phyloP scores from a whole-genome alignment of 345 rosid genomes.

The Sonneratia caseolaris region DNA sequence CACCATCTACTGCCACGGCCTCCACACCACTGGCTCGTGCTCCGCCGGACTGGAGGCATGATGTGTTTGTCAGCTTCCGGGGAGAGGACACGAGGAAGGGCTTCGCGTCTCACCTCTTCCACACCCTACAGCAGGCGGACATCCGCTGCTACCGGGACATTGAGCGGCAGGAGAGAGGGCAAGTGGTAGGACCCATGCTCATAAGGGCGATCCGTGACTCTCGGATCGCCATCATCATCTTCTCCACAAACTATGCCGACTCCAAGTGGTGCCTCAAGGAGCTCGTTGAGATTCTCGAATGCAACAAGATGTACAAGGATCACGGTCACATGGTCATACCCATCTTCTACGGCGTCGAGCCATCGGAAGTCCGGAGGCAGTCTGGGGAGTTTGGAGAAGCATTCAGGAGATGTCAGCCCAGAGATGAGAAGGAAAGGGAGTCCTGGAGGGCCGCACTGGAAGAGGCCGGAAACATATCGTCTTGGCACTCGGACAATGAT shows the following conservation, averaged over 20 bases:
- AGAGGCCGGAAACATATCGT: slow-evolving; percentile 7
- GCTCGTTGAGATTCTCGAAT: slow-evolving; percentile 6
- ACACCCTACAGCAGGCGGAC: neutral
- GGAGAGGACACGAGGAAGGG: slow-evolving; percentile 5
- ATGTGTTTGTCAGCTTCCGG: slow-evolving; percentile 7
- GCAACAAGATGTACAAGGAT: neutral
- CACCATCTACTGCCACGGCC: neutral
- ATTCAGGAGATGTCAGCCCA: neutral
- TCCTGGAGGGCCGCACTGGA: neutral
- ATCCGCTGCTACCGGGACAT: slow-evolving; percentile 8
- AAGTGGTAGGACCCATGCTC: neutral
- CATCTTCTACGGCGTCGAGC: slow-evolving; percentile 2
- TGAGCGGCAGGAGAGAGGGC: slow-evolving; percentile 1
- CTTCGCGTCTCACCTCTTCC: slow-evolving; percentile 11
- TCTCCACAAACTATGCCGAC: slow-evolving; percentile 8
- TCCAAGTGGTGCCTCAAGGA: slow-evolving; percentile 11
- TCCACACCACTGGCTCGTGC: neutral
- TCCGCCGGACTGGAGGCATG: slow-evolving; percentile 4
- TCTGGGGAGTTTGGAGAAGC: slow-evolving; percentile 3
- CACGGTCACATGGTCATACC: slow-evolving; percentile 6
- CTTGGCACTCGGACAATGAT: slow-evolving; percentile 5
- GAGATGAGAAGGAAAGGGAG: neutral
- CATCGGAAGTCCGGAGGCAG: slow-evolving; percentile 7
- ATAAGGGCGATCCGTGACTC: neutral
- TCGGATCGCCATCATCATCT: slow-evolving; percentile 2